Base-by-base conservation (phyloP, 768 basidiomycete genomes). In the Tylopilus balloui region DNA sequence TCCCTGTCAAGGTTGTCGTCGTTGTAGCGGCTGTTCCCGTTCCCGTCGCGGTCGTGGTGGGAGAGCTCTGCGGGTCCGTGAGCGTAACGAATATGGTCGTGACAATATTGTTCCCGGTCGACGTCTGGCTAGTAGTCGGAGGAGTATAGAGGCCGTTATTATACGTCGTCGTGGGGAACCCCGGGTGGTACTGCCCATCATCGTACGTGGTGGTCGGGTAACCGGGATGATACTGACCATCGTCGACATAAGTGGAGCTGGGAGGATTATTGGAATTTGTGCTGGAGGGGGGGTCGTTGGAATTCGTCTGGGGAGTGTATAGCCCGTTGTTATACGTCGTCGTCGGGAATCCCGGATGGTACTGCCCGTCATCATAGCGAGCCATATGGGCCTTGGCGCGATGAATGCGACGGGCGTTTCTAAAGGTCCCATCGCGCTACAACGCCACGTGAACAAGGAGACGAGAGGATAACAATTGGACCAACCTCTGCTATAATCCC, bases 311-410 rank as follows among this genome's bases (percentile, higher is more conserved):
- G 28, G 27, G 41, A 43, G 37, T 40, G 24, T 56, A 49, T 21
- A 28, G 19, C 5, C 47, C 53, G 9, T 50, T 6, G 34, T 45
- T 21, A 8, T 47, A 41, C 40, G 42, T 48, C 24, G 49, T 45
- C 23, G 51, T 55, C 4, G 62, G 61, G 29, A 35, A 50, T 17
- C 56, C 61, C 1, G 64, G 62, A 25, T 59, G 56, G 31, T 58
- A 54, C 20, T 56, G 50, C 14, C 60, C 55, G 7, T 67, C 43
- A 19, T 63, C 65, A 13, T 17, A 39, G 25, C 54, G 60, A 3
- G 51, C 38, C 32, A 50, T 42, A 44, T 51, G 50, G 17, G 28
- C 32, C 34, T 40, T 42, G 10, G 41, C 42, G 32, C 47, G 59
- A 44, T 52, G 50, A 36, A 57, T 41, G 27, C 49, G 57, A 44